phyloP scores from a whole-genome alignment of 768 basidiomycete genomes.

The Hericium coralloides region DNA sequence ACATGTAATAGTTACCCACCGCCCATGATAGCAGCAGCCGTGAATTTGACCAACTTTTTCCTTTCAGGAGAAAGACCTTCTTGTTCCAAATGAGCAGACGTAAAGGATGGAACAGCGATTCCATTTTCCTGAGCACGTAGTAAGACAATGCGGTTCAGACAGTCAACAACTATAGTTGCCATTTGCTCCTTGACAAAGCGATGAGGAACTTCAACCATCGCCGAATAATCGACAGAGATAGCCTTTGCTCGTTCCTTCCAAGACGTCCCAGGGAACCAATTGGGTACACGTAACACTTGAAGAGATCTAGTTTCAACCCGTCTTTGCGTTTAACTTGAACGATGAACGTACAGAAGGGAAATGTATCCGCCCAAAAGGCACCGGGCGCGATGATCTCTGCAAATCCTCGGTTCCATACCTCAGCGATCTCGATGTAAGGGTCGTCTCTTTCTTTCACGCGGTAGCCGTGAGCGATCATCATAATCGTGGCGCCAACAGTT shows the following conservation, averaged over 20 bases:
- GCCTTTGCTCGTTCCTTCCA: background rate
- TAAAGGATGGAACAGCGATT: constrained; percentile 9
- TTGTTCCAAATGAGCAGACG: constrained; percentile 5
- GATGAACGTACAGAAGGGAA: background rate
- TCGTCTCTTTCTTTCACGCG: background rate
- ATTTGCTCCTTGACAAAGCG: background rate
- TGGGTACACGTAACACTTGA: background rate
- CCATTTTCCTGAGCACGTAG: background rate
- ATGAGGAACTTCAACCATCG: background rate
- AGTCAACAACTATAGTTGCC: background rate
- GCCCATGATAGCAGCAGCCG: constrained; percentile 13
- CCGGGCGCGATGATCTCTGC: background rate
- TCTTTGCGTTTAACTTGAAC: background rate
- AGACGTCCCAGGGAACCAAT: background rate
- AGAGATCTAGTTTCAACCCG: background rate
- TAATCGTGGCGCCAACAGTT: too few species aligned
- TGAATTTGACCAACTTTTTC: constrained; percentile 13
- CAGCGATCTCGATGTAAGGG: background rate
- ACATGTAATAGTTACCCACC: constrained; percentile 1
- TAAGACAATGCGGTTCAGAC: background rate
- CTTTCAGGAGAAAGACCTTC: constrained; percentile 3
- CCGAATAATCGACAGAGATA: too few species aligned
- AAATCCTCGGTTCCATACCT: background rate
- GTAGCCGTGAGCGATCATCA: background rate
- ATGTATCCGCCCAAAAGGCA: background rate